Percentiles rank a stretch among this genome's conserved stretches.
phyloP scores from a whole-genome alignment of 2,329 filamentous ascomycete species.

The Plenodomus lindquistii region DNA sequence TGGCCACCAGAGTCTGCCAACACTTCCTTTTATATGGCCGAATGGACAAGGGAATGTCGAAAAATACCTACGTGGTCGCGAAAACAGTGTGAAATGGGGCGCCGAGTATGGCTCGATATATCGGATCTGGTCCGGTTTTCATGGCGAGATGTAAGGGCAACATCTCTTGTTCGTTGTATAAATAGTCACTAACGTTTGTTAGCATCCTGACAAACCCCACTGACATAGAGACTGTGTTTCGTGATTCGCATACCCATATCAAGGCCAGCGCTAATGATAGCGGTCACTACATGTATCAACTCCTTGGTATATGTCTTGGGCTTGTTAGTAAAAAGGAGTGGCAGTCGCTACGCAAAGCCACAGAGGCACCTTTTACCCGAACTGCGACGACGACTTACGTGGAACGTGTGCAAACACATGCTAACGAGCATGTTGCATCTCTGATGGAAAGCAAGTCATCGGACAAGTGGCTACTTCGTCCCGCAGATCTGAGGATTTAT shows the following conservation, averaged over 20 bases:
- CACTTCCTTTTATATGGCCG: conserved; percentile 21
- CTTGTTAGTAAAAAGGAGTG: conserved; percentile 44
- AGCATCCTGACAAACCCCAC: conserved; percentile 17
- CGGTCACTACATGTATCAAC: conserved; percentile 46
- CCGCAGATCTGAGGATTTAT: conserved; percentile 37
- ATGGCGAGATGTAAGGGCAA: conserved; percentile 44
- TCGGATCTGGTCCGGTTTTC: conserved; percentile 41
- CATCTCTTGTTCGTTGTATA: background rate
- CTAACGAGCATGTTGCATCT: conserved; percentile 4
- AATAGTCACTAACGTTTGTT: background rate
- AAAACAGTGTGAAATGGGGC: conserved; percentile 42
- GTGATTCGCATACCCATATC: conserved; percentile 50
- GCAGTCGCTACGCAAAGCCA: conserved; percentile 23
- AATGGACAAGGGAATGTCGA: conserved; percentile 40
- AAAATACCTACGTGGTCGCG: conserved; percentile 48
- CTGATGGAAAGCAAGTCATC: conserved; percentile 1
- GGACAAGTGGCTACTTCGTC: conserved; percentile 19
- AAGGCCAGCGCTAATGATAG: conserved; percentile 50
- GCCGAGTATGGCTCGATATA: conserved; percentile 44
- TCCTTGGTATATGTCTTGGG: conserved; percentile 52
- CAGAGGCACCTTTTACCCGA: conserved; percentile 24
- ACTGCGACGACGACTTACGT: conserved; percentile 5
- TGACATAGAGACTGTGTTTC: conserved; percentile 39
- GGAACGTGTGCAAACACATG: conserved; percentile 1
- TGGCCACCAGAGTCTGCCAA: conserved; percentile 5